These are phyloP conservation scores for Oxyria digyna DNA, from an alignment of 148 eudicot species.

Conservation along the genomic window DNA sequence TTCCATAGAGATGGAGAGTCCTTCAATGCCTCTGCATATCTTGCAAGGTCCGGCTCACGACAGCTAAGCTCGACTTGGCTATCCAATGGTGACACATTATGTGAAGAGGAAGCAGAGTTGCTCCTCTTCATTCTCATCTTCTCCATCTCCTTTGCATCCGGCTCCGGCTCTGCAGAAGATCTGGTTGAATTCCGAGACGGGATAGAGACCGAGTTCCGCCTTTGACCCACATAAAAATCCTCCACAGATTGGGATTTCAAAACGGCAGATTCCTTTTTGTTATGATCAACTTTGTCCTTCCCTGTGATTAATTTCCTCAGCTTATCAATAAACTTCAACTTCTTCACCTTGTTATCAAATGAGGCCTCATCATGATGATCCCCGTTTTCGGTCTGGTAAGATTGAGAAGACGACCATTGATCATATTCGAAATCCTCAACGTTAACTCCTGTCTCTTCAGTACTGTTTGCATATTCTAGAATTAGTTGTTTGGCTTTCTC, in stretches of 20 bases:
- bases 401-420: conserved; percentile 51
- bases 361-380: conserved; percentile 42
- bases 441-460: conserved; percentile 19
- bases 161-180: conserved; percentile 21
- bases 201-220: conserved; percentile 10
- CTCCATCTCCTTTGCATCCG: conserved; percentile 13
- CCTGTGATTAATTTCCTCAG: conserved; percentile 44
- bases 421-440: conserved; percentile 38
- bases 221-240: conserved; percentile 16
- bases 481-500: conserved; percentile 66
- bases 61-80: conserved; percentile 11
- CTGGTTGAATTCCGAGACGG: conserved; percentile 30
- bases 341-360: conserved; percentile 24
- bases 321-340: conserved; percentile 35
- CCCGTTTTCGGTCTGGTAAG: conserved; percentile 44
- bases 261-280: conserved; percentile 20
- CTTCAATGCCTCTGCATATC: conserved; percentile 19
- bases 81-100: conserved; percentile 11
- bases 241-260: conserved; percentile 20
- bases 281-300: conserved; percentile 20
- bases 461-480: conserved; percentile 53
- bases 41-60: conserved; percentile 36
- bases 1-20: conserved; percentile 26
- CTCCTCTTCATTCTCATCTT: conserved; percentile 12
- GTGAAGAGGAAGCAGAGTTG: conserved; percentile 4